Evolutionary conservation across 2,329 filamentous ascomycete species (phyloP).

Genomic region (Acrocalymma vagum): DNA sequence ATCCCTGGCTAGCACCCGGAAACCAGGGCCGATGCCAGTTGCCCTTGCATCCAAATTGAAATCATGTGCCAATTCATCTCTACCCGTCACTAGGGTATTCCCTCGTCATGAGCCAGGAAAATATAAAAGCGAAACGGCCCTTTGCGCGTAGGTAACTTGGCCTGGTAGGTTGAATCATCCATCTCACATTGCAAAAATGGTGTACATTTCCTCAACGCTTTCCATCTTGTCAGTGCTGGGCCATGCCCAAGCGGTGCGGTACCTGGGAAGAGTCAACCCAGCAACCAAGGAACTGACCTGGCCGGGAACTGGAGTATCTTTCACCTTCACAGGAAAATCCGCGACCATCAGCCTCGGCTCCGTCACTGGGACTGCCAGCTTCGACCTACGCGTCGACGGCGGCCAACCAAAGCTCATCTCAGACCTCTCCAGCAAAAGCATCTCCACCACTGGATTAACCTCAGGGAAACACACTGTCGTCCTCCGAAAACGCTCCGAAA

Average conservation of each 20-base stretch:
- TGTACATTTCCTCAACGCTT: no score
- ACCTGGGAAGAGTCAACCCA: slow-evolving; percentile 53
- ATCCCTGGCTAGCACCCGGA: no score
- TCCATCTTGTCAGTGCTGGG: slow-evolving; percentile 1
- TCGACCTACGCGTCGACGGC: slow-evolving; percentile 46
- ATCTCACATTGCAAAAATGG: no score
- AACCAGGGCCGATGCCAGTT: no score
- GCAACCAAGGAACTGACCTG: slow-evolving; percentile 55
- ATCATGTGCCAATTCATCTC: no score
- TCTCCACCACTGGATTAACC: slow-evolving; percentile 35
- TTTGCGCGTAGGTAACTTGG: no score
- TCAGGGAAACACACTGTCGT: slow-evolving; percentile 47
- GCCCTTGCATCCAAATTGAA: no score
- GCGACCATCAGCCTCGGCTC: slow-evolving; percentile 46
- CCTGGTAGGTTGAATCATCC: no score
- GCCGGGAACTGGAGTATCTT: slow-evolving; percentile 54
- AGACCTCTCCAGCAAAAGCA: slow-evolving; percentile 38
- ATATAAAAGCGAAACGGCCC: no score
- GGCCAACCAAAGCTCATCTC: slow-evolving; percentile 29
- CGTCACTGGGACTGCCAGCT: slow-evolving; percentile 43
- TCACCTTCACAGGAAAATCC: slow-evolving; percentile 51
- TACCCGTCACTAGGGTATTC: no score
- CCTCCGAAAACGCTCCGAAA: slow-evolving; percentile 52
- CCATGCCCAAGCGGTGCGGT: not conserved
- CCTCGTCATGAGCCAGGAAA: no score